phyloP scores from a whole-genome alignment of 1,139 yeast species.

The Pichia sp. region DNA sequence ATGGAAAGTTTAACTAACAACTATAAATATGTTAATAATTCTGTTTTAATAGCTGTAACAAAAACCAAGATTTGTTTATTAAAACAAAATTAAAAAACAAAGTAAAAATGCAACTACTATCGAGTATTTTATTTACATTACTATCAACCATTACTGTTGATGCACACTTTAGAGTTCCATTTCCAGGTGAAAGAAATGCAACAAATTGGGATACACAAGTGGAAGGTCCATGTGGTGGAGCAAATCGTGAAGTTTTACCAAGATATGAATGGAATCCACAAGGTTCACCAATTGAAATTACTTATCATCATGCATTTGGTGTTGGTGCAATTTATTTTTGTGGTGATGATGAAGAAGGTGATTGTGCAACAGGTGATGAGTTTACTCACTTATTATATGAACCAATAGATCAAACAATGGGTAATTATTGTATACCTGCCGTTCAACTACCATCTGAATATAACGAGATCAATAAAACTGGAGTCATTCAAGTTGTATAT shows the following conservation, averaged over 20 bases:
- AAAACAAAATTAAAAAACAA: background rate
- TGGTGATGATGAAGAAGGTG: constrained; percentile 12
- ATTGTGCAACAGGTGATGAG: constrained; percentile 20
- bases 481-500: constrained; percentile 26
- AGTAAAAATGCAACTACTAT: background rate
- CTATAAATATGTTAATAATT: no score
- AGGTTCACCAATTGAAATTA: constrained; percentile 27
- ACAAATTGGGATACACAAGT: constrained; percentile 26
- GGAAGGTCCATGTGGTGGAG: constrained; percentile 28
- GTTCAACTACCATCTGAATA: constrained; percentile 22
- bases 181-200: constrained; percentile 29
- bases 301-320: constrained; percentile 19
- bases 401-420: constrained; percentile 21
- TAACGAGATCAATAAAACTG: constrained; percentile 20
- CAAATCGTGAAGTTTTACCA: constrained; percentile 20
- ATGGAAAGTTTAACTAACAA: background rate
- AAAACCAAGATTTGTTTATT: background rate
- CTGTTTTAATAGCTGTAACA: no score
- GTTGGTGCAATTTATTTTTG: constrained; percentile 27
- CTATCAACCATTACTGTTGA: background rate
- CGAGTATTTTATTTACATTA: background rate
- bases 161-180: constrained; percentile 28
- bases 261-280: constrained; percentile 26
- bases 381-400: constrained; percentile 22
- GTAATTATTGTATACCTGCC: constrained; percentile 27